phyloP scores from a whole-genome alignment of 2,329 filamentous ascomycete genomes.

The Ophiostoma novo-ulmi region DNA sequence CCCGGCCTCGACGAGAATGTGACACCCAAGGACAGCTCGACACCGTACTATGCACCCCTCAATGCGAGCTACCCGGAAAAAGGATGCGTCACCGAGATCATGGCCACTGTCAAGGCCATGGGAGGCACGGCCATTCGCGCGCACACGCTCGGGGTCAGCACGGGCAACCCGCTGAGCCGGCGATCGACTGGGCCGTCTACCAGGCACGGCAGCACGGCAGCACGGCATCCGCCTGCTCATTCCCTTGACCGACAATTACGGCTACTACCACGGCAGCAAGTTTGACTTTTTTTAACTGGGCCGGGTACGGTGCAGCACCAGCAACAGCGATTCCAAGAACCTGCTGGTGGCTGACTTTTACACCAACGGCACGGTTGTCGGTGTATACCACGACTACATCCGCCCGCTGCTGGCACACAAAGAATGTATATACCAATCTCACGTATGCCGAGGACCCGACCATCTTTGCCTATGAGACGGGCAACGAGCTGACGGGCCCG shows the following conservation, averaged over 20 bases:
- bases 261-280: slow-evolving; percentile 8
- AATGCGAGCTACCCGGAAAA: not conserved
- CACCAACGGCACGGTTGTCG: not conserved
- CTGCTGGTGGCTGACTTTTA: not conserved
- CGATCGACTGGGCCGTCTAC: not conserved
- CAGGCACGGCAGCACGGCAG: not conserved
- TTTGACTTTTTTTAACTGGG: not conserved
- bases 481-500: not conserved
- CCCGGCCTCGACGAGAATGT: not conserved
- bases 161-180: not conserved
- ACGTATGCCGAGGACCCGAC: slow-evolving; percentile 6
- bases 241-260: slow-evolving; percentile 2
- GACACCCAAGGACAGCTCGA: not conserved
- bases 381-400: not conserved
- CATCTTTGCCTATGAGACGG: not conserved
- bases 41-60: not conserved
- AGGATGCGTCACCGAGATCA: slow-evolving; percentile 6
- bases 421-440: not conserved
- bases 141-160: slow-evolving; percentile 9
- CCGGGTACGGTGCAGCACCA: not conserved
- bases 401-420: not conserved
- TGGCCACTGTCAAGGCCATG: not conserved
- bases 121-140: slow-evolving; percentile 7
- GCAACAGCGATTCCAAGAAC: not conserved
- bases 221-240: not conserved